Evolutionary conservation across 202 grass and related monocot species (phyloP).

Genomic region (Zoysia matrella): DNA sequence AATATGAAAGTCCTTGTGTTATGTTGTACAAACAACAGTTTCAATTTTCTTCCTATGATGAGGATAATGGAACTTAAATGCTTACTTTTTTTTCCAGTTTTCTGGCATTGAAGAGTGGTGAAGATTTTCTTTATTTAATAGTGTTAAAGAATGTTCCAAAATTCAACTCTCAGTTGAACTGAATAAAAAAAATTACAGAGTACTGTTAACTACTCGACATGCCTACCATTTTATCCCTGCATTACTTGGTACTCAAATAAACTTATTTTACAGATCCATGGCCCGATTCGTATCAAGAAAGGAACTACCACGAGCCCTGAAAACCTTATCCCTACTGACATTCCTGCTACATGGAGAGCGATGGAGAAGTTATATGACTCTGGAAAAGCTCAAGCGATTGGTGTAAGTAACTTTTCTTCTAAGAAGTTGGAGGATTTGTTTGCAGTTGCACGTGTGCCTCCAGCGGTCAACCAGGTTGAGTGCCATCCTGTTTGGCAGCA

Average conservation of each 20-base stretch:
- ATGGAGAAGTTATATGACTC: conserved; percentile 66
- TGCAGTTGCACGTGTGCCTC: conserved; percentile 44
- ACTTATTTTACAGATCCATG: conserved; percentile 51
- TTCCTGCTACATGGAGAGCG: conserved; percentile 71
- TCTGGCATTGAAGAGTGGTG: too few species aligned
- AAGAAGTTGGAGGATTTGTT: conserved; percentile 72
- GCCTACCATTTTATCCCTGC: too few species aligned
- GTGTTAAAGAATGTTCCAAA: too few species aligned
- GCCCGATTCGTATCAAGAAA: conserved; percentile 60
- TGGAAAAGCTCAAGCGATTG: conserved; percentile 64
- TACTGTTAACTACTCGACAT: too few species aligned
- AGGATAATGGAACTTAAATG: too few species aligned
- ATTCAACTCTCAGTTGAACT: too few species aligned
- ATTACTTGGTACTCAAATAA: too few species aligned
- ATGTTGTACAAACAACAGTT: background rate
- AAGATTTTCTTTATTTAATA: too few species aligned
- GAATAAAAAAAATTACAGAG: too few species aligned
- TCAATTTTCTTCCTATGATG: too few species aligned
- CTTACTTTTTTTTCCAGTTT: too few species aligned
- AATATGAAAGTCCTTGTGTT: background rate
- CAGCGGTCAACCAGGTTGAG: conserved; percentile 73
- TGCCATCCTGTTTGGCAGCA: conserved; percentile 81
- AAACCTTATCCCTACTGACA: conserved; percentile 56
- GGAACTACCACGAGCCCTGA: conserved; percentile 44
- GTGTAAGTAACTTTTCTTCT: conserved; percentile 78